Evolutionary conservation across 805 yeast genomes (phyloP).

Genomic region (Kazachstania psychrophila): DNA sequence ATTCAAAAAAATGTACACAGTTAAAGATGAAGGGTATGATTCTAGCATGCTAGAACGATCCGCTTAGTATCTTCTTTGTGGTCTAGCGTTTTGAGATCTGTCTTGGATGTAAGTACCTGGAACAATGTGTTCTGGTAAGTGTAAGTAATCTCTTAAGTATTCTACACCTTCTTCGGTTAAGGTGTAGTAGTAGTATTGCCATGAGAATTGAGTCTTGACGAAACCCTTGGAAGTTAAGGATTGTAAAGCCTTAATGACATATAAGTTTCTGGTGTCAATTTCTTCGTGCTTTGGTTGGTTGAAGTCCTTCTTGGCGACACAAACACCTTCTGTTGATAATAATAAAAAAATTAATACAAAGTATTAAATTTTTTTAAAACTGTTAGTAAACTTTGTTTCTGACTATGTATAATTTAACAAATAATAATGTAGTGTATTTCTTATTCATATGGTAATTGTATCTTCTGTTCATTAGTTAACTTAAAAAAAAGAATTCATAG

Average conservation of each 20-base stretch:
- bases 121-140: conserved; percentile 96
- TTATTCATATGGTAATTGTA: too few relatives aligned
- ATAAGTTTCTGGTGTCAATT: conserved; percentile 95
- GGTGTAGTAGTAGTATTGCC: conserved; percentile 99
- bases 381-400: conserved; percentile 7
- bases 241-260: conserved; percentile 97
- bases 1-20: conserved; percentile 3
- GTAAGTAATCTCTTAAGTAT: conserved; percentile 94
- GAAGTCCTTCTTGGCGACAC: conserved; percentile 98
- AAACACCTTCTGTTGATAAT: conserved; percentile 79
- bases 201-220: conserved; percentile 99
- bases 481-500: too few relatives aligned
- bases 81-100: conserved; percentile 70
- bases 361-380: not conserved
- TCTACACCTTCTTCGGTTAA: conserved; percentile 99
- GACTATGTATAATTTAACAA: too few relatives aligned
- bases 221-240: conserved; percentile 97
- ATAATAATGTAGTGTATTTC: too few relatives aligned
- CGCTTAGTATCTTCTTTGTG: conserved; percentile 41
- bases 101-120: conserved; percentile 97
- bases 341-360: conserved; percentile 4
- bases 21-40: too few relatives aligned
- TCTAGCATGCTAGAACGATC: too few relatives aligned
- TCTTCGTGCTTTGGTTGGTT: conserved; percentile 96
- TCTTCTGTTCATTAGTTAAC: too few relatives aligned